phyloP scores from a whole-genome alignment of 1,284 basidiomycete genomes.

The Ustilago hordei region DNA sequence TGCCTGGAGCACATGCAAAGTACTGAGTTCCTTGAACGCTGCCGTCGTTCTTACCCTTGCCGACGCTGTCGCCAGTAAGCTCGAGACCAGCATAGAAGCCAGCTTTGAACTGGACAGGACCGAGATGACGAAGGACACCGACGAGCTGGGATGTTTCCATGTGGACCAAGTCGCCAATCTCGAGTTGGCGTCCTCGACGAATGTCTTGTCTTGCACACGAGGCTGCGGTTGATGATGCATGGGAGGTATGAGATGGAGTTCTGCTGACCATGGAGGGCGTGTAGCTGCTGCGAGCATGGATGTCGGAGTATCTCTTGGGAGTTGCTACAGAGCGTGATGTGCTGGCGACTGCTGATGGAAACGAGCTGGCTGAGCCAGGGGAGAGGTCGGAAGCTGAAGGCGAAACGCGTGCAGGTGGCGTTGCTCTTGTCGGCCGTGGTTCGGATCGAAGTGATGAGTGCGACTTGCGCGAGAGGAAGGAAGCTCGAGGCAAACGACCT shows the following conservation, averaged over 20 bases:
- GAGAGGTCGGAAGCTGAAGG: conserved; percentile 36
- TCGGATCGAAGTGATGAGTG: conserved; percentile 35
- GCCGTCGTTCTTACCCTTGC: conserved; percentile 97
- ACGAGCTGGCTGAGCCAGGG: conserved; percentile 19
- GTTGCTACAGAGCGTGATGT: conserved; percentile 29
- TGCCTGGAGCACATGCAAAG: conserved; percentile 84
- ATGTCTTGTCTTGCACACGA: conserved; percentile 32
- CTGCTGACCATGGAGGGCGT: conserved; percentile 20
- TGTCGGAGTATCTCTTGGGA: conserved; percentile 43
- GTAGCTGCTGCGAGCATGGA: conserved; percentile 25
- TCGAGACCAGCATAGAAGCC: conserved; percentile 67
- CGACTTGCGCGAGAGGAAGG: conserved; percentile 38
- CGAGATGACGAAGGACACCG: conserved; percentile 65
- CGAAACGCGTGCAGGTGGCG: conserved; percentile 21
- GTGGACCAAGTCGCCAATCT: conserved; percentile 61
- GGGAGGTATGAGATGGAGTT: conserved; percentile 42
- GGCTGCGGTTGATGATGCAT: conserved; percentile 43
- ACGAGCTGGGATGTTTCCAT: conserved; percentile 57
- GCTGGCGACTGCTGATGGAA: conserved; percentile 11
- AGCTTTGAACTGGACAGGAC: conserved; percentile 57
- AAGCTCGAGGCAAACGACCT: conserved; percentile 37
- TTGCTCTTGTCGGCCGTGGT: conserved; percentile 29
- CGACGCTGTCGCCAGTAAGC: conserved; percentile 70
- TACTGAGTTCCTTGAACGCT: conserved; percentile 85
- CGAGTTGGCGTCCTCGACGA: conserved; percentile 48